These are phyloP conservation scores for Candida maesae DNA, from an alignment of 805 yeast genomes.

Conservation along the genomic window DNA sequence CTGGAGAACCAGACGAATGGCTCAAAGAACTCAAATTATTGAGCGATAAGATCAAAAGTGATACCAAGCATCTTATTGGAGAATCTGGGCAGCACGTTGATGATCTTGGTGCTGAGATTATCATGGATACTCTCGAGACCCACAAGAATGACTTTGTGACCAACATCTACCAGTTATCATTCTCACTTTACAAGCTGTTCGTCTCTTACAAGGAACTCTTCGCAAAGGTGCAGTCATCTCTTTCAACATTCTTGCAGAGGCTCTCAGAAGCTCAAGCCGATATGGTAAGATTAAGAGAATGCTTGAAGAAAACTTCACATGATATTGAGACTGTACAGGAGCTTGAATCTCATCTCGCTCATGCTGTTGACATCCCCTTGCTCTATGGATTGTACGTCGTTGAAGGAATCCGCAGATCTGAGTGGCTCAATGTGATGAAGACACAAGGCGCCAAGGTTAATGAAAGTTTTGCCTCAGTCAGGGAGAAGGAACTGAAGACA, in stretches of 20 bases:
- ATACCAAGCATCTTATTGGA: conserved; percentile 20
- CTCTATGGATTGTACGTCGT: conserved; percentile 66
- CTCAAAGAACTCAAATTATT: conserved; percentile 17
- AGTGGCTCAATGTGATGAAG: conserved; percentile 43
- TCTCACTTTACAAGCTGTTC: conserved; percentile 34
- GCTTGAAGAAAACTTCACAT: conserved; percentile 16
- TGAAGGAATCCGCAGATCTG: conserved; percentile 55
- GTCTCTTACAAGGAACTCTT: conserved; percentile 33
- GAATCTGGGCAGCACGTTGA: conserved; percentile 13
- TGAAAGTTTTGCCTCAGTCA: conserved; percentile 54
- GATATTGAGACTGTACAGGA: conserved; percentile 27
- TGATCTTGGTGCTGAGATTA: conserved; percentile 19
- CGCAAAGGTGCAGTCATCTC: conserved; percentile 19
- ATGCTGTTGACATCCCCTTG: conserved; percentile 63
- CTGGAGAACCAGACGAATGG: conserved; percentile 15
- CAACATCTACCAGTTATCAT: conserved; percentile 32
- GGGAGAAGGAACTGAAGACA: conserved; percentile 51
- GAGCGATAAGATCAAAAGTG: conserved; percentile 22
- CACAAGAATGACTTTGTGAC: conserved; percentile 29
- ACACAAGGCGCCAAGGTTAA: conserved; percentile 35
- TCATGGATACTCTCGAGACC: conserved; percentile 21
- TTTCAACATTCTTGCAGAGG: conserved; percentile 15
- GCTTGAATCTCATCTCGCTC: conserved; percentile 24
- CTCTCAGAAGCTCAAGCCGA: conserved; percentile 20
- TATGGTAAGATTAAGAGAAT: conserved; percentile 21